These are phyloP conservation scores for Eremothecium sinecaudum DNA, from an alignment of 1,139 yeast genomes.

Conservation along the genomic window DNA sequence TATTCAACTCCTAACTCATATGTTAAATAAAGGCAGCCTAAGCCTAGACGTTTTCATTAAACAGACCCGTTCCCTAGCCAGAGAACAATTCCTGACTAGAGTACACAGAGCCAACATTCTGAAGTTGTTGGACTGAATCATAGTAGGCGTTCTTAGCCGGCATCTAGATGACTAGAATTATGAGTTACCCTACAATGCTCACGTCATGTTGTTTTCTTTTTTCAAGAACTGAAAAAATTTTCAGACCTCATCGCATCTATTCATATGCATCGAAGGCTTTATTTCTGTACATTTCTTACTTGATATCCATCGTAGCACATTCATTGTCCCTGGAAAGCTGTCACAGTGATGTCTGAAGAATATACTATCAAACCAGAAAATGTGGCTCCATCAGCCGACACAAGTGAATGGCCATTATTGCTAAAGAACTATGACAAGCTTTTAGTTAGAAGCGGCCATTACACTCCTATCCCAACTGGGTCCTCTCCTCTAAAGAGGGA, in stretches of 20 bases:
- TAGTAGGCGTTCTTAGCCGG: too few species aligned
- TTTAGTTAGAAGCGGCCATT: slow-evolving; percentile 90
- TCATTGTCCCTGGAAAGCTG: background rate
- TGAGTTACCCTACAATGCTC: background rate
- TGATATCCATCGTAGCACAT: too few species aligned
- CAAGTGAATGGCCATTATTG: slow-evolving; percentile 92
- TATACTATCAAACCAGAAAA: slow-evolving; percentile 84
- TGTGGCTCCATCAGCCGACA: slow-evolving; percentile 68
- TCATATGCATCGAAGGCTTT: too few species aligned
- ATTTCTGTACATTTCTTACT: too few species aligned
- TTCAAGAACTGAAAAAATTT: slow-evolving; percentile 2
- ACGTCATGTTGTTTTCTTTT: background rate
- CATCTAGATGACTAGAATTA: background rate
- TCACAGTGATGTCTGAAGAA: slow-evolving; percentile 44
- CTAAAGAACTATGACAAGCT: slow-evolving; percentile 90
- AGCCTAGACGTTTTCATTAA: slow-evolving; percentile 25
- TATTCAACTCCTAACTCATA: slow-evolving; percentile 48
- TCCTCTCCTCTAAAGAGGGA: slow-evolving; percentile 93
- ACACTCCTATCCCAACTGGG: slow-evolving; percentile 94
- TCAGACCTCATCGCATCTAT: slow-evolving; percentile 4
- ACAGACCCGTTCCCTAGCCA: slow-evolving; percentile 53
- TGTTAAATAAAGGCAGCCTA: slow-evolving; percentile 40
- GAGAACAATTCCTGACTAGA: slow-evolving; percentile 58
- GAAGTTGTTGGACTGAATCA: slow-evolving; percentile 4
- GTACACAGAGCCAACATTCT: slow-evolving; percentile 35